phyloP scores from a whole-genome alignment of 2,329 filamentous ascomycete species.

The Colletotrichum australisinense region DNA sequence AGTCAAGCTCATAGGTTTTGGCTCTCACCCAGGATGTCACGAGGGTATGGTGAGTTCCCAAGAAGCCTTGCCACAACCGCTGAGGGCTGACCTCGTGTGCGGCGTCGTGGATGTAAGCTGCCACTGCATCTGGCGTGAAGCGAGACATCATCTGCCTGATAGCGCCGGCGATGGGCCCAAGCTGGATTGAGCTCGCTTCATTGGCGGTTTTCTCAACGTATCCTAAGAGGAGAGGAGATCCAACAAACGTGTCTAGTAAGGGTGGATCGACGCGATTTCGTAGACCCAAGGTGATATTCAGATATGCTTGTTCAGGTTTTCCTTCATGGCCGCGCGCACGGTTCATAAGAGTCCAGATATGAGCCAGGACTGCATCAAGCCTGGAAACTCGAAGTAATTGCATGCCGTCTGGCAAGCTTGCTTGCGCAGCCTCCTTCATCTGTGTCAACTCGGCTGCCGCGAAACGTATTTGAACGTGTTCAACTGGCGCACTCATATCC shows the following conservation, averaged over 20 bases:
- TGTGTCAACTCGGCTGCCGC: conserved; percentile 45
- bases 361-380: conserved; percentile 57
- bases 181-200: not conserved
- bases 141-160: conserved; percentile 49
- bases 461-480: conserved; percentile 51
- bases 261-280: conserved; percentile 51
- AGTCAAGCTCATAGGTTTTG: conserved; percentile 54
- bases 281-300: conserved; percentile 54
- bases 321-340: conserved; percentile 48
- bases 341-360: conserved; percentile 57
- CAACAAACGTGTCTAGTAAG: conserved; percentile 53
- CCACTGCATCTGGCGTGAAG: conserved; percentile 52
- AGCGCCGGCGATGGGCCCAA: conserved; percentile 41
- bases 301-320: conserved; percentile 45
- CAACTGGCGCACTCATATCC: conserved; percentile 48
- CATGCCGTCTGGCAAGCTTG: conserved; percentile 20
- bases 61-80: conserved; percentile 59
- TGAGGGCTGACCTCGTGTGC: conserved; percentile 57
- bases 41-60: conserved; percentile 53
- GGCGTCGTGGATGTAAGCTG: conserved; percentile 53
- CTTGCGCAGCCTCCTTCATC: conserved; percentile 43
- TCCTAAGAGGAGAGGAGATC: conserved; percentile 55
- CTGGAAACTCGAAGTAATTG: conserved; percentile 46
- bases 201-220: conserved; percentile 43
- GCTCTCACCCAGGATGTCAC: conserved; percentile 57